phyloP scores from a whole-genome alignment of 148 eudicot species.

The Cornus florida region DNA sequence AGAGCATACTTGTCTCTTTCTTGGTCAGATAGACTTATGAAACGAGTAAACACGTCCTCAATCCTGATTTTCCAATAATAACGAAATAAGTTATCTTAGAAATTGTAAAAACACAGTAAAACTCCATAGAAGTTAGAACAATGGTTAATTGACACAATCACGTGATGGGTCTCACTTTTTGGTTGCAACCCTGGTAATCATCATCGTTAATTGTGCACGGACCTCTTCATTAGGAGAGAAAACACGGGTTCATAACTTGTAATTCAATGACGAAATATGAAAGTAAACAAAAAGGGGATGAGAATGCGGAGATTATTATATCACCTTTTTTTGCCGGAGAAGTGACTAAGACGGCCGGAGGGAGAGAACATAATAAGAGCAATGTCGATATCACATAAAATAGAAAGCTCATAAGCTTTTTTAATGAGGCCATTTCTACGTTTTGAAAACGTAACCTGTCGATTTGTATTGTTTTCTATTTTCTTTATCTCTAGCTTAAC shows the following conservation, averaged over 20 bases:
- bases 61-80: slow-evolving; percentile 31
- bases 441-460: slow-evolving; percentile 78
- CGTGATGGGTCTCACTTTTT: too few relatives aligned
- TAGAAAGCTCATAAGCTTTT: slow-evolving; percentile 69
- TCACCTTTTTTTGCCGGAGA: slow-evolving; percentile 69
- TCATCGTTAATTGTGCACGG: too few relatives aligned
- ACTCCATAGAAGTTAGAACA: too few relatives aligned
- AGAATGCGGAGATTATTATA: not conserved
- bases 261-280: too few relatives aligned
- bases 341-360: slow-evolving; percentile 62
- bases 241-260: too few relatives aligned
- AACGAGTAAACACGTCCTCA: slow-evolving; percentile 63
- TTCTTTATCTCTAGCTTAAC: slow-evolving; percentile 65
- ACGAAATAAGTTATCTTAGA: not conserved
- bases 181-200: too few relatives aligned
- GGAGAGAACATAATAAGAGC: slow-evolving; percentile 76
- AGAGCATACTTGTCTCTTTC: slow-evolving; percentile 50
- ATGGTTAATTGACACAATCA: too few relatives aligned
- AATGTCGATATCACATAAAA: slow-evolving; percentile 70
- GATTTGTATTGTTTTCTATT: slow-evolving; percentile 58
- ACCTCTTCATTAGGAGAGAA: too few relatives aligned
- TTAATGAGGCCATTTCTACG: slow-evolving; percentile 72
- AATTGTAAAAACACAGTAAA: not conserved
- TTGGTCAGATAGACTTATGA: slow-evolving; percentile 53
- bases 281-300: too few relatives aligned